Evolutionary conservation across 1,284 basidiomycete species (phyloP), one percentile per base, ranked within the genome.

Genomic region (Trichosporon sp.): DNA sequence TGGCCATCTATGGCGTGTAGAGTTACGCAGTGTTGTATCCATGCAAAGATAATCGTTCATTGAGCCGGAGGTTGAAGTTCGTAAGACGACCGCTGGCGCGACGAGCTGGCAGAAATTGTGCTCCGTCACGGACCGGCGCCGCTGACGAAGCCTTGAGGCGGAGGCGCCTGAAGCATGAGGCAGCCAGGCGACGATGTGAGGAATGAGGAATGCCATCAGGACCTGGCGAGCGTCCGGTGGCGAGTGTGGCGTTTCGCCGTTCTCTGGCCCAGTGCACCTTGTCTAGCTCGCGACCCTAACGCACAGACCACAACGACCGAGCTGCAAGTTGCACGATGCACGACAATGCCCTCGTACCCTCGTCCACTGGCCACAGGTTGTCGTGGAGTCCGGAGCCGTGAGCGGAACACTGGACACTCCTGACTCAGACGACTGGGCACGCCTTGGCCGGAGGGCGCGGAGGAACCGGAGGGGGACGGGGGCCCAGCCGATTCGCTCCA

Each of bases 1-100:
- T 99, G 68, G 92, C 92, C 8, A 99, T 99, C 79, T 96, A 92
- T 72, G 84, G 84, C 43, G 75, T 77, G n/a, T 78, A 75, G 68
- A 68, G 64, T 46, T 46, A 40, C 38, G 43, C 26, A 14, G 59
- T 43, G 64, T 65, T 65, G 64, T 65, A 65, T 26, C 38, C 64
- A 65, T 63, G 59, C 59, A 63, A 31, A 63, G 35, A 37, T 37
- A 37, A 37, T 37, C 8, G 6, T 37, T 37, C 35, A 37, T 37
- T 37, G 35, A 10, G 35, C 35, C 26, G 26, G 26, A 26, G 26
- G 26, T 26, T 26, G 1, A 26, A 26, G 26, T 26, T 26, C 26
- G 26, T 26, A 26, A 26, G 37, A 38, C 37, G 37, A 7, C 37
- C 37, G 37, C 37, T 21, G 26, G 26, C 26, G 48, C 40, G 11